These are phyloP conservation scores for Fusarium setosum DNA, from an alignment of 2,329 filamentous ascomycete genomes.

Conservation along the genomic window DNA sequence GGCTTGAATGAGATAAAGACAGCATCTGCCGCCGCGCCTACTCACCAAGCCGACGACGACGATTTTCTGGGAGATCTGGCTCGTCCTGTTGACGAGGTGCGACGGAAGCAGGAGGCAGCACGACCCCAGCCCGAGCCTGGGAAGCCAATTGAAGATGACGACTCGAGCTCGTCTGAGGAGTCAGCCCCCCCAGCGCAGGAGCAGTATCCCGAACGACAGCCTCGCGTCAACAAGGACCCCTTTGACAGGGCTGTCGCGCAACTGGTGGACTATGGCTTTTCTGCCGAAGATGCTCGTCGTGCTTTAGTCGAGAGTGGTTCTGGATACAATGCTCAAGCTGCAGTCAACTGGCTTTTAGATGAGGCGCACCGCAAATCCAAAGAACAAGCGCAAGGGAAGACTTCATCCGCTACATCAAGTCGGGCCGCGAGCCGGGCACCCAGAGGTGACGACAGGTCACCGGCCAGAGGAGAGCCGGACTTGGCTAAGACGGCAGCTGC, in stretches of 20 bases:
- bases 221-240: constrained; percentile 47
- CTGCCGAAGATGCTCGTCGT: constrained; percentile 81
- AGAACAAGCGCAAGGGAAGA: constrained; percentile 71
- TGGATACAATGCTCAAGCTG: constrained; percentile 84
- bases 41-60: constrained; percentile 62
- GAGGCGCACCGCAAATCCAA: constrained; percentile 89
- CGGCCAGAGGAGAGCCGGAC: constrained; percentile 72
- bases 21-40: constrained; percentile 44
- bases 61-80: constrained; percentile 74
- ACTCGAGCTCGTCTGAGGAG: constrained; percentile 61
- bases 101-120: constrained; percentile 56
- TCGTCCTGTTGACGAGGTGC: constrained; percentile 73
- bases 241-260: constrained; percentile 87
- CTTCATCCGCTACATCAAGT: constrained; percentile 54
- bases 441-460: constrained; percentile 64
- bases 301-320: constrained; percentile 85
- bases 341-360: constrained; percentile 89
- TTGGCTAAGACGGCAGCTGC: constrained; percentile 84
- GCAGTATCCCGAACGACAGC: constrained; percentile 36
- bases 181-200: constrained; percentile 34
- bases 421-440: constrained; percentile 31
- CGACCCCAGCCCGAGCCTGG: constrained; percentile 61
- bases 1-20: constrained; percentile 75
- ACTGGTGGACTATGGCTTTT: constrained; percentile 94
- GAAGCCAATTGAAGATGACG: constrained; percentile 65